Base-by-base conservation (phyloP, 2,329 filamentous ascomycete species). In the Cercospora sp. region DNA sequence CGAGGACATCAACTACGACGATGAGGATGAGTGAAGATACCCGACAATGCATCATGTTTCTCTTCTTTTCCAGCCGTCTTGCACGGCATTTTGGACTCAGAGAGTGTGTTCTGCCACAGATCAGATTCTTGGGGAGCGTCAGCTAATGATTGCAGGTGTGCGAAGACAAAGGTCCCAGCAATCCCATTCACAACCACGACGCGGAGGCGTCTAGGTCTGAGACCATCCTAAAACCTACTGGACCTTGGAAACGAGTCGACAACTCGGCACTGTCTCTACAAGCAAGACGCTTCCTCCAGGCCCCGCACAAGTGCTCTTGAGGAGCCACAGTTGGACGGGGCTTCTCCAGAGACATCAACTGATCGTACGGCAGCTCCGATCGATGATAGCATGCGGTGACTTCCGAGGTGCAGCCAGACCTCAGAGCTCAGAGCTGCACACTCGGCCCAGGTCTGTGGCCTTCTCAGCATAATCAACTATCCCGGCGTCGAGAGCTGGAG, bases 1-100 rank as follows among this genome's bases (percentile, higher is more conserved):
- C 45, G 67, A 69, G 21, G 28, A 74, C 67, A 63, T 51, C 63
- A 57, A 68, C 65, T 65, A 73, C 34, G 66, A 55, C 18, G 63
- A 72, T 69, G 63, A 71, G 70, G 61, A 71, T 66, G 40, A 74
- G 53, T 66, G 60, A 66, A 64, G 67, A 69, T 69, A 69, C 63
- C 67, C 67, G 58, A 68, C 30, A 61, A 62, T 65, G 61, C 55
- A 63, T 63, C 12, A 68, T 53, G 21, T 21, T 51, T 55, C 24
- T 32, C 43, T 51, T 45, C 12, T 40, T 26, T 51, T 66, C 43
- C 53, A 30, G 53, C 24, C 53, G 13, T 28, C 24, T 57, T 57
- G 26, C 53, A 58, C 16, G 53, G 24, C 24, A n/a, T 32, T 58
- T 13, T 30, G 53, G 26, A 6, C 18, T 34, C 53, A 18, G 26